Percentiles rank a stretch among this genome's conserved stretches.
Conservation (phyloP, 176 grass and related monocot species). For the Metroxylon sagu region DNA sequence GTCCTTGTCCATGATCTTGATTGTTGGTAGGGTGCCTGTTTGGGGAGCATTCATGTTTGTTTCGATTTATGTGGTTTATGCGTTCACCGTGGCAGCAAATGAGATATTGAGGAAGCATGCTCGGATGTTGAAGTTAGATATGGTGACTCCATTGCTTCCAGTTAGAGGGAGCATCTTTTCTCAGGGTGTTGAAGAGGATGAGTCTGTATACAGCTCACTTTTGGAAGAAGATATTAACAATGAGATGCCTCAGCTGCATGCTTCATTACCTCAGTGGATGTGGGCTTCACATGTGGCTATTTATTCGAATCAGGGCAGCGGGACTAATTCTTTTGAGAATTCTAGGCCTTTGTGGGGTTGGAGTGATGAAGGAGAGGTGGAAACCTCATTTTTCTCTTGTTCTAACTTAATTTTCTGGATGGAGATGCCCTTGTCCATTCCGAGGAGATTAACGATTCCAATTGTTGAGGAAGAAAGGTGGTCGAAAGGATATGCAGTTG, state of each 20-base stretch:
- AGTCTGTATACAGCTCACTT: constrained; percentile 74
- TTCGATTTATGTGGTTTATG: constrained; percentile 78
- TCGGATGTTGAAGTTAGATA: constrained; percentile 69
- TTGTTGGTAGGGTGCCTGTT: constrained; percentile 78
- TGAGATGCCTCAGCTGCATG: constrained; percentile 35
- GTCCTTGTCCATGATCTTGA: constrained; percentile 48
- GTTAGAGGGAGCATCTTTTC: constrained; percentile 78
- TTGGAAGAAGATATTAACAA: constrained; percentile 53
- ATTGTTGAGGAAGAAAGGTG: constrained; percentile 82
- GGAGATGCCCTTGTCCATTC: constrained; percentile 81
- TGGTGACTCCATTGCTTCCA: constrained; percentile 73
- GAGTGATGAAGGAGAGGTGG: constrained; percentile 61
- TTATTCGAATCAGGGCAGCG: constrained; percentile 73
- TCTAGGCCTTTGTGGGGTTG: constrained; percentile 95
- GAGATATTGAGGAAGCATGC: constrained; percentile 89
- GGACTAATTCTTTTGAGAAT: constrained; percentile 44
- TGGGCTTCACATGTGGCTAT: constrained; percentile 98
- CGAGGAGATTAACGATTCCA: constrained; percentile 87
- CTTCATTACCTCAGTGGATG: constrained; percentile 96
- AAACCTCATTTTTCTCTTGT: constrained; percentile 32
- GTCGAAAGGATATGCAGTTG: constrained; percentile 79
- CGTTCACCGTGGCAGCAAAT: constrained; percentile 81
- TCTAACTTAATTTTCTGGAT: constrained; percentile 67
- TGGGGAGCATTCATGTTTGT: constrained; percentile 86
- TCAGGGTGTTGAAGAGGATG: constrained; percentile 53